Evolutionary conservation across 169 alveolate genomes (phyloP).

Genomic region (Plasmodium adleri): DNA sequence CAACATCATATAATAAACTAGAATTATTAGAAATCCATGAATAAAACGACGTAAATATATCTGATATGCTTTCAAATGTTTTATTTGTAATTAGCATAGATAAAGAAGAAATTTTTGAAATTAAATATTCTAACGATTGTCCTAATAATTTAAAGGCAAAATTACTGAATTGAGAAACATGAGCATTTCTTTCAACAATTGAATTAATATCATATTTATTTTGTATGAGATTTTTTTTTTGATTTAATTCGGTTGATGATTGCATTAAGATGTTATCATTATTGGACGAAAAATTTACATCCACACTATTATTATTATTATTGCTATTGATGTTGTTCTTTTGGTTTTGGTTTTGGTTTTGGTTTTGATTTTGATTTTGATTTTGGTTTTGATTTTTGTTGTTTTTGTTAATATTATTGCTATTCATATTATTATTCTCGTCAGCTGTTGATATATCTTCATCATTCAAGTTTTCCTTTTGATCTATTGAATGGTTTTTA

Average conservation of each 20-base stretch:
- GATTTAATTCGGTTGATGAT: slow-evolving; percentile 12
- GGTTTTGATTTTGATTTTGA: too few relatives aligned
- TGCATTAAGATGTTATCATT: neutral
- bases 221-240: slow-evolving; percentile 30
- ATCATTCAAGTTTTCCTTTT: slow-evolving; percentile 6
- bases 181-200: slow-evolving; percentile 60
- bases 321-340: neutral
- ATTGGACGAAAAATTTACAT: neutral
- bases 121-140: slow-evolving; percentile 48
- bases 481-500: neutral
- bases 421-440: slow-evolving; percentile 11
- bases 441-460: slow-evolving; percentile 51
- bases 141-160: slow-evolving; percentile 66
- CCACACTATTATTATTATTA: neutral
- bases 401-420: too few relatives aligned
- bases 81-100: slow-evolving; percentile 47
- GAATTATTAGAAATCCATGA: slow-evolving; percentile 73
- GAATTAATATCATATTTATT: slow-evolving; percentile 64
- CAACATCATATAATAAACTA: slow-evolving; percentile 61
- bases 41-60: slow-evolving; percentile 61
- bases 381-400: too few relatives aligned
- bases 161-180: slow-evolving; percentile 67
- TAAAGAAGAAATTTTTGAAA: slow-evolving; percentile 47
- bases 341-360: too few relatives aligned
- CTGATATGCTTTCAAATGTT: slow-evolving; percentile 70